phyloP scores from a whole-genome alignment of 345 rosid species.

The Ceriops decandra region DNA sequence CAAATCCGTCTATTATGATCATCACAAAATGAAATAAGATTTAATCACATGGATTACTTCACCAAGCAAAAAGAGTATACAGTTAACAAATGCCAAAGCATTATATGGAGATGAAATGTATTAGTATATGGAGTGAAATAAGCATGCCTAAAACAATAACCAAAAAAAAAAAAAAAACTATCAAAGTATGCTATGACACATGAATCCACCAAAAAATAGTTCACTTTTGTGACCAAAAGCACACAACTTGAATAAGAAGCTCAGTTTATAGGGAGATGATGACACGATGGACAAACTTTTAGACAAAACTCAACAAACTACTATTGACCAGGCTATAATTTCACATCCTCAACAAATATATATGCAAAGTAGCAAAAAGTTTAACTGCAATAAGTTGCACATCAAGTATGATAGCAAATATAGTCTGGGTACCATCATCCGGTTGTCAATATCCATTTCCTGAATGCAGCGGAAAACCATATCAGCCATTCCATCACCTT shows the following conservation, averaged over 20 bases:
- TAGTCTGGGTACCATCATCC: slow-evolving; percentile 71
- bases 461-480: slow-evolving; percentile 99
- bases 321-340: neutral
- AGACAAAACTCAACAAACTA: neutral
- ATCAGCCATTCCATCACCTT: slow-evolving; percentile 99
- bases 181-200: neutral
- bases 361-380: neutral
- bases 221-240: neutral
- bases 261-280: neutral
- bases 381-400: neutral
- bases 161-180: neutral
- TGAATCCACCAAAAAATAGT: neutral
- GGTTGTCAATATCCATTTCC: slow-evolving; percentile 99
- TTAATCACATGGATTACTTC: neutral
- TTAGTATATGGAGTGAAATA: neutral
- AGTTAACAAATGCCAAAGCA: neutral
- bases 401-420: slow-evolving; percentile 34
- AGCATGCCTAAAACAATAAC: neutral
- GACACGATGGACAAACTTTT: neutral
- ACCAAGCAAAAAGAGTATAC: neutral
- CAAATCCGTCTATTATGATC: neutral
- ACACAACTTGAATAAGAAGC: neutral
- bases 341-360: neutral
- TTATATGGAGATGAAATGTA: neutral
- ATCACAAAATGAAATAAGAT: neutral